Base-by-base conservation (phyloP, 2,329 filamentous ascomycete genomes). In the Trichoderma sp. region DNA sequence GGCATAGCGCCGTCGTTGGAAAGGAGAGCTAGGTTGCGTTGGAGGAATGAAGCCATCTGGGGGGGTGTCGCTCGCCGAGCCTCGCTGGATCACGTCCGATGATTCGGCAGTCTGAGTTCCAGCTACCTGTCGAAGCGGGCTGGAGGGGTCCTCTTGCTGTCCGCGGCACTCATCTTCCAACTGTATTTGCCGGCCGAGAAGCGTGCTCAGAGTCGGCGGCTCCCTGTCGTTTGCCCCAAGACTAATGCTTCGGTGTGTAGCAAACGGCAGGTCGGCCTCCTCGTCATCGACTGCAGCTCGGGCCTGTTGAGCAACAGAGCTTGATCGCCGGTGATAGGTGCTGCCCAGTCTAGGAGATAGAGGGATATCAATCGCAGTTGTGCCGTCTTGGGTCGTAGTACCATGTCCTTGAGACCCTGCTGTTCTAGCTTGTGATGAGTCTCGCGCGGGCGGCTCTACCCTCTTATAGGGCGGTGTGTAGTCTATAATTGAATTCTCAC, bases 401-500 rank as follows among this genome's bases (percentile, higher is more conserved):
- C 71, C 74, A 75, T 79, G 77, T 72, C 78, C 74, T 72, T 77
- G 76, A 61, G 77, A 67, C 13, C 76, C 77, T 17, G 78, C 71
- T 2, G 74, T 71, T 15, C 75, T 72, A 4, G 71, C 71, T 25
- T 73, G 72, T 37, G 71, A 73, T 9, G 71, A 68, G 22, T 73
- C 75, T 12, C 72, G 72, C 37, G 73, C 72, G 17, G 78, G 74
- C 8, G 78, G 76, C 27, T 75, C 72, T 19, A 74, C 73, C 19
- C 77, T 71, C n/a, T 74, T 73, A 25, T 68, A 68, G 25, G 74
- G 72, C 2, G 73, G 70, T 22, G 74, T 70, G 54, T 79, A 78
- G 64, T 80, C 78, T 42, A 79, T 78, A 35, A 95, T 92, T 61
- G 92, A 95, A 75, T 96, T 94, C 70, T 95, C 93, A 75, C 93